Evolutionary conservation across 176 grass and related monocot genomes (phyloP), one percentile per base, ranked within the genome.

Genomic region (Leersia perrieri): DNA sequence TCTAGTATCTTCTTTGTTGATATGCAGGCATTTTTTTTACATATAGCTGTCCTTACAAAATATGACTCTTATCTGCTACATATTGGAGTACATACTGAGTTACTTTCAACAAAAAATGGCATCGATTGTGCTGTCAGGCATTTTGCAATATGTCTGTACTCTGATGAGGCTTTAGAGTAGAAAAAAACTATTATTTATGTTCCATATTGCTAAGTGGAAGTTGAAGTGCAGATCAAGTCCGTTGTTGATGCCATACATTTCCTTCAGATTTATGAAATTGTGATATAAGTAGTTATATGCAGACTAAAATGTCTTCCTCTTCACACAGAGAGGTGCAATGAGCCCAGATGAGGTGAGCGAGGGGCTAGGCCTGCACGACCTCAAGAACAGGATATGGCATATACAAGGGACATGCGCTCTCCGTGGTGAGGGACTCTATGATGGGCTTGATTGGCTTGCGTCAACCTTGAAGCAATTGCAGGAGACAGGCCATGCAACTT

Each of bases 361-460:
- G 47, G 96, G 89, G 33, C 72, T 99, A 58, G 88, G 87, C 16
- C 66, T 99, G 62, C 86, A 92, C 25, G 87, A 85, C 31, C 83
- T 99, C 20, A 93, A 72, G 77, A 91, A 91, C 68, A 86, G 89
- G 42, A 80, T 79, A 82, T 95, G 96, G 92, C 96, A 95, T 35
- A 93, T 95, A 73, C 92, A 99, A 76, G 96, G 89, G 36, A 94
- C 89, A 0, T 99, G 96, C 1, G 96, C 96, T 29, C 86, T 95
- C 8, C 85, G 70, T 7, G 92, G 92, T 32, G 96, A 95, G 81
- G 92, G 96, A 29, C 84, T 99, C n/a, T 95, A 99, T 0, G 92
- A 99, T 3, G 96, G 96, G 1, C 85, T 99, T n/a, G 96, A 94
- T 35, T 99, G 92, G 96, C 86, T 99, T 5, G 88, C 88, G 18